Evolutionary conservation across 306 rosid genomes (phyloP), one percentile per base, ranked within the genome.

Genomic region (Morella rubra): DNA sequence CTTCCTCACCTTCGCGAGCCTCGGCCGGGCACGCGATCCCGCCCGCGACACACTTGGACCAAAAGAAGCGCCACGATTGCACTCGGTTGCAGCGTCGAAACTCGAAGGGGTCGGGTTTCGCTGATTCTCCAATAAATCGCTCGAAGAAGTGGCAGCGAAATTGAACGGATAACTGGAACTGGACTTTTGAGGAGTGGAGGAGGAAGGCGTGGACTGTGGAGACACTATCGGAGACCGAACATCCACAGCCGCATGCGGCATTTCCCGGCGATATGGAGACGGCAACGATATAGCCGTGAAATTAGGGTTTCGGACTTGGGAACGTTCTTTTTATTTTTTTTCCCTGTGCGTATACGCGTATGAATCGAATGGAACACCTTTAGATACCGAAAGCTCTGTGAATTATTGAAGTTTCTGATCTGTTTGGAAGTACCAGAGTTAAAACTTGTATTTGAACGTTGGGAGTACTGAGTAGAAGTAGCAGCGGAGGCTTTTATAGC

Each of bases 1-100:
- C 88, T 80, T 92, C 87, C 95, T 88, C 58, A 79, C 77, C 83
- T 94, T 94, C 71, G 32, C 73, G 13, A 90, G 77, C 76, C 96
- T 79, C 22, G 95, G 96, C 79, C 88, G 76, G 46, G 90, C 37
- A 80, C 91, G 37, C 16, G 73, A 67, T 51, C 75, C 72, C 7
- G 69, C 15, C 45, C 81, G 85, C 19, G 66, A 19, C 15, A 49
- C 60, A 15, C 45, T 65, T 5, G 69, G 67, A 77, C 66, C 50
- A 12, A 60, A 37, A 24, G 67, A 22, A 8, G 77, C 20, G 41
- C 37, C 67, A 27, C 59, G 44, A 65, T 52, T 73, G 66, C 84
- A 66, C 46, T 77, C 79, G 27, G 73, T 40, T 54, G 72, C 55
- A 69, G 62, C 73, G 13, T 47, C 79, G 51, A 74, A 27, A 51